phyloP scores from a whole-genome alignment of 345 rosid genomes.

The Alliaria petiolata region DNA sequence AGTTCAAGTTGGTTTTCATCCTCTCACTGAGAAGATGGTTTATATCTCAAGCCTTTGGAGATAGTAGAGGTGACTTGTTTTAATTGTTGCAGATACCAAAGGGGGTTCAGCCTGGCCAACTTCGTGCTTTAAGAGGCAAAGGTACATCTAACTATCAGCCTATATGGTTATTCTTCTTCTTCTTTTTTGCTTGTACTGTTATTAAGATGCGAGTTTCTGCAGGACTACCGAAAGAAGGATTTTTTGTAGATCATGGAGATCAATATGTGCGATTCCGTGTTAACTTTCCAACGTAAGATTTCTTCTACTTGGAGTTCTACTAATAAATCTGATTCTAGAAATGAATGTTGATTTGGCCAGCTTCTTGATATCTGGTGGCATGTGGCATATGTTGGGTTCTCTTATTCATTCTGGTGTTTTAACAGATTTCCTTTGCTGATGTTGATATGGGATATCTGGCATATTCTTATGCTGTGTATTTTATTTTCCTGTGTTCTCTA shows the following conservation, averaged over 20 bases:
- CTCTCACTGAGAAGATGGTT: neutral
- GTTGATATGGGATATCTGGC: neutral
- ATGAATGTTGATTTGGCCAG: neutral
- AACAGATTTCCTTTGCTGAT: neutral
- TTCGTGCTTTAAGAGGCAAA: slow-evolving; percentile 72
- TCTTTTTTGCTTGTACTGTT: slow-evolving; percentile 1
- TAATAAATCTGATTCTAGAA: neutral
- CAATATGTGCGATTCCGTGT: slow-evolving; percentile 84
- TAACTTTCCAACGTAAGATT: slow-evolving; percentile 72
- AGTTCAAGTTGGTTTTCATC: neutral
- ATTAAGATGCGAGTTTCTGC: slow-evolving; percentile 27
- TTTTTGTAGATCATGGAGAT: slow-evolving; percentile 71
- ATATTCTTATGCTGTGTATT: slow-evolving; percentile 7
- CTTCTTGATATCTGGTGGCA: neutral
- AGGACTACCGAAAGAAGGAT: slow-evolving; percentile 81
- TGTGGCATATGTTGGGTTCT: slow-evolving; percentile 1
- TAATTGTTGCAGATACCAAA: slow-evolving; percentile 66
- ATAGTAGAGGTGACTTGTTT: slow-evolving; percentile 1
- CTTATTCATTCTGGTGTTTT: neutral
- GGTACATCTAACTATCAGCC: slow-evolving; percentile 37
- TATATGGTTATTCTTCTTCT: neutral
- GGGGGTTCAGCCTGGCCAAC: slow-evolving; percentile 86
- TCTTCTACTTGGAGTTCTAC: neutral
- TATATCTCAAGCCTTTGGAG: slow-evolving; percentile 4
- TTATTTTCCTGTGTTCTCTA: slow-evolving; percentile 25